phyloP scores from a whole-genome alignment of 2,329 filamentous ascomycete species.

The Pseudogymnoascus sp. region DNA sequence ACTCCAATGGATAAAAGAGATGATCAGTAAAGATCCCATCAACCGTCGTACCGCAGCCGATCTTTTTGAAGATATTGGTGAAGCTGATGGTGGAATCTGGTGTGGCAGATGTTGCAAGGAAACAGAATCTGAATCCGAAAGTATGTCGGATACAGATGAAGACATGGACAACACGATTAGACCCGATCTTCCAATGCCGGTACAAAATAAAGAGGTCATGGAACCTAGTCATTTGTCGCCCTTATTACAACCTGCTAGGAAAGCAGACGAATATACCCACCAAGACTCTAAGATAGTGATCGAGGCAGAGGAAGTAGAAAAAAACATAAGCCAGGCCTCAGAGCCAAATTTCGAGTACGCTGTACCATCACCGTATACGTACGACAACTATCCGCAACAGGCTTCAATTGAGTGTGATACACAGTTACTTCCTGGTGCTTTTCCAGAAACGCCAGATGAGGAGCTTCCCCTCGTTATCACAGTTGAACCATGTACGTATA shows the following conservation, averaged over 20 bases:
- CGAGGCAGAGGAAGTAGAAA: not conserved
- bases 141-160: slow-evolving; percentile 9
- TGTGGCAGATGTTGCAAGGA: not conserved
- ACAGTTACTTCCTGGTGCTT: not conserved
- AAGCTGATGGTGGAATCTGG: slow-evolving; percentile 7
- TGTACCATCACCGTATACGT: not conserved
- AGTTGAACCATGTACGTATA: not conserved
- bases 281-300: not conserved
- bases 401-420: not conserved
- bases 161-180: slow-evolving; percentile 1
- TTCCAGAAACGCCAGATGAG: not conserved
- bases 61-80: slow-evolving; percentile 6
- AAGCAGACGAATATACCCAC: not conserved
- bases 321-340: not conserved
- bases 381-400: not conserved
- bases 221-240: slow-evolving; percentile 11
- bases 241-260: slow-evolving; percentile 3
- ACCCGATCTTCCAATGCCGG: not conserved
- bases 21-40: slow-evolving; percentile 11
- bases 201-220: slow-evolving; percentile 11
- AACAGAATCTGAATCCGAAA: not conserved
- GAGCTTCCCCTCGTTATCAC: not conserved
- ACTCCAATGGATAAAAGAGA: slow-evolving; percentile 14
- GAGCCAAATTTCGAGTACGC: not conserved
- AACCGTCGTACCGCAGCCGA: slow-evolving; percentile 11